Percentiles rank a stretch among this genome's conserved stretches.
phyloP scores from a whole-genome alignment of 768 basidiomycete genomes.

The Termitomyces sp. region DNA sequence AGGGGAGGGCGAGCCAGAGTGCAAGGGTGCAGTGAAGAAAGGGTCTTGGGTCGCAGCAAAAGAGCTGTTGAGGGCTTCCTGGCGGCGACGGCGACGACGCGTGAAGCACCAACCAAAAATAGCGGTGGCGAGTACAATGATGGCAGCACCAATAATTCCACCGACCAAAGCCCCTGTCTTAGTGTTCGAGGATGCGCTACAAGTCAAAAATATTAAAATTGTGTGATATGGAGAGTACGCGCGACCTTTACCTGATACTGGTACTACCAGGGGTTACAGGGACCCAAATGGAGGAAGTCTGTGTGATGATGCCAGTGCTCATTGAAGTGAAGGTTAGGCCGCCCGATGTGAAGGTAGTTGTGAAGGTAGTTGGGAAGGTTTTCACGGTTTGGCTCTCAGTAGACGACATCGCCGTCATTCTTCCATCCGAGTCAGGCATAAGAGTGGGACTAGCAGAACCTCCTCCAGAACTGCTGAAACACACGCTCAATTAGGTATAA shows the following conservation, averaged over 20 bases:
- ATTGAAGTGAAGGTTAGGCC: neutral
- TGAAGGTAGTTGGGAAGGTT: no score
- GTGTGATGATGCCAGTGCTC: neutral
- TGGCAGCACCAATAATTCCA: constrained; percentile 18
- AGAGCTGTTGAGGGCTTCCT: constrained; percentile 12
- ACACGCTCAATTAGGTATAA: neutral
- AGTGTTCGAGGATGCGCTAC: constrained; percentile 5
- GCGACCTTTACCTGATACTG: constrained; percentile 8
- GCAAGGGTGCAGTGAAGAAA: constrained; percentile 5
- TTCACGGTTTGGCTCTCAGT: no score
- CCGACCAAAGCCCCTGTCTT: constrained; percentile 17
- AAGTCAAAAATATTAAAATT: neutral
- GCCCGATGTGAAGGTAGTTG: no score
- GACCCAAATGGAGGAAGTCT: constrained; percentile 2
- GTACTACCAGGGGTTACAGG: constrained; percentile 5
- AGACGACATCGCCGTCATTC: no score
- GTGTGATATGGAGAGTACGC: neutral
- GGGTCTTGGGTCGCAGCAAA: constrained; percentile 10
- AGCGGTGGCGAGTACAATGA: constrained; percentile 15
- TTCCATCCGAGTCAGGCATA: neutral
- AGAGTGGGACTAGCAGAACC: neutral
- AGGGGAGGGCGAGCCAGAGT: neutral
- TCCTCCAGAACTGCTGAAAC: neutral
- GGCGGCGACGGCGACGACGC: constrained; percentile 19
- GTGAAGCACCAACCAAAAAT: constrained; percentile 14